Base-by-base conservation (phyloP, 2,329 filamentous ascomycete species). In the Grosmannia penicillata region DNA sequence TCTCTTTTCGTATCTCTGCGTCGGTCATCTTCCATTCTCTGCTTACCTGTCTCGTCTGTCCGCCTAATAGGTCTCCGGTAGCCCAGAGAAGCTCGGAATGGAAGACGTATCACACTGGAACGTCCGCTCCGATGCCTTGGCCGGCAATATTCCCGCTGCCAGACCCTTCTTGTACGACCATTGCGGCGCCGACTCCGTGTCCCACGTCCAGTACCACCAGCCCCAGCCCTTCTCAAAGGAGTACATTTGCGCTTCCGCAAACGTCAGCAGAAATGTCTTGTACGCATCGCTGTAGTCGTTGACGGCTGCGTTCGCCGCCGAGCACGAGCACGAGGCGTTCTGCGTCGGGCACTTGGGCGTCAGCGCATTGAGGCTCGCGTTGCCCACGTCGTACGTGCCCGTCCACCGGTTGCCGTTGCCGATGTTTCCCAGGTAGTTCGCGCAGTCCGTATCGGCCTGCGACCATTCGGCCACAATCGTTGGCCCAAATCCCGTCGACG, bases 171-270 rank as follows among this genome's bases (percentile, higher is more conserved):
- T 77, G 63, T 91, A 94, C 56, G 86, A 94, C 91, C 91, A 98
- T 61, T 95, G 85, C 28, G 44, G 30, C 11, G 46, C 46, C 8
- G 39, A 29, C 64, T 96, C 89, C 23, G 89, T 94, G 60, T 86
- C 75, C 89, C 91, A 56, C 25, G 87, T 96, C 91, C 91, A 98
- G 61, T 98, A 98, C 62, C 93, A 95, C 91, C 91, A 98, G 35
- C 91, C 91, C 79, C 82, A 91, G 6, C 83, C 85, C 45, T 79
- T 77, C 58, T 96, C 89, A 53, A 96, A 98, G 42, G 78, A 83
- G 49, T 79, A 70, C 84, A 98, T 98, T 63, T 98, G 91, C 38
- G 87, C 91, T 59, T 94, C 80, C 6, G 91, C 91, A 60, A 96
- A 96, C 59, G 82, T 83, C 47, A 74, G 72, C 45, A 98, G 65